Percentiles rank a stretch among this genome's conserved stretches.
phyloP scores from a whole-genome alignment of 1,284 basidiomycete genomes.

The Cystobasidiaceae sp. region DNA sequence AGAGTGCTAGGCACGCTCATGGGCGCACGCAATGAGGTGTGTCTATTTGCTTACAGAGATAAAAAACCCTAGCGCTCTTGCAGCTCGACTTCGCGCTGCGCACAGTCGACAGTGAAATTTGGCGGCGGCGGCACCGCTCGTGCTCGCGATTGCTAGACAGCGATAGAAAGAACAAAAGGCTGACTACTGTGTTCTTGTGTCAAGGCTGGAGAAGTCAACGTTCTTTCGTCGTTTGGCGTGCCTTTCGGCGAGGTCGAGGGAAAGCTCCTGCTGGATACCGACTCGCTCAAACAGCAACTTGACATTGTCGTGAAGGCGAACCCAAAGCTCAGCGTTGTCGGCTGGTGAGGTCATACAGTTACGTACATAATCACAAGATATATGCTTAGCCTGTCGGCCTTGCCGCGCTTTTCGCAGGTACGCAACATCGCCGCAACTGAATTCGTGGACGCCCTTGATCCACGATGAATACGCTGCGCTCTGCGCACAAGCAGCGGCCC shows the following conservation, averaged over 20 bases:
- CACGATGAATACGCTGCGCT: constrained; percentile 98
- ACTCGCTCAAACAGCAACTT: constrained; percentile 25
- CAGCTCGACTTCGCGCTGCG: no score
- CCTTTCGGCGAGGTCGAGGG: constrained; percentile 82
- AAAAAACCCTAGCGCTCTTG: no score
- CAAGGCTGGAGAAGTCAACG: constrained; percentile 59
- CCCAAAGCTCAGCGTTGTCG: constrained; percentile 19
- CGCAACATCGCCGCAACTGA: constrained; percentile 80
- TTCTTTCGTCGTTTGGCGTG: constrained; percentile 79
- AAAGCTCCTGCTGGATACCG: constrained; percentile 23
- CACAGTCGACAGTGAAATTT: no score
- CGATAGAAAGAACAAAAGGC: neutral
- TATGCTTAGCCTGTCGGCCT: neutral
- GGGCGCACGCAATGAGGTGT: constrained; percentile 65
- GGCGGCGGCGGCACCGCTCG: no score
- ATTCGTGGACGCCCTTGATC: constrained; percentile 94
- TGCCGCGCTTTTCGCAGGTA: constrained; percentile 62
- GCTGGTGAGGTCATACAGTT: constrained; percentile 47
- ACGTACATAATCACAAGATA: no score
- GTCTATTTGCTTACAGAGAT: neutral
- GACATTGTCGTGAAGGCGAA: constrained; percentile 28
- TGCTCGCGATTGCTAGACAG: neutral
- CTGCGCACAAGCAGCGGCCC: constrained; percentile 52
- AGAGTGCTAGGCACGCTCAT: constrained; percentile 95
- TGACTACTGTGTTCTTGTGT: constrained; percentile 15